A percentile compares a stretch with the other conserved stretches of the same genome.
These are phyloP conservation scores for Solanum appendiculatum DNA, from an alignment of 257 asterid genomes.

Conservation along the genomic window DNA sequence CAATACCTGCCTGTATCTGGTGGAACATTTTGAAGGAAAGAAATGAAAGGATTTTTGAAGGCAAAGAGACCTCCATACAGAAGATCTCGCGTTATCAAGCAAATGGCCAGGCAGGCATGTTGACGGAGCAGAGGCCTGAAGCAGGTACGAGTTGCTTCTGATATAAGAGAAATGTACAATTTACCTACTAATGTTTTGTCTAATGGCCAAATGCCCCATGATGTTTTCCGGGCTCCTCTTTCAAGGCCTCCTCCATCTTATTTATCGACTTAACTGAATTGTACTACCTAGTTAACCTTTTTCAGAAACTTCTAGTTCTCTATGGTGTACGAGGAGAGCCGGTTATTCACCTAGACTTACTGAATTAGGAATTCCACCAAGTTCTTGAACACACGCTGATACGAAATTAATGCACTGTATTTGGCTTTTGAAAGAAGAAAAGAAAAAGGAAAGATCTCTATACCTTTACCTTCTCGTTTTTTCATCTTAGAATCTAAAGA, in stretches of 20 bases:
- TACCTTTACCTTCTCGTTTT: background rate
- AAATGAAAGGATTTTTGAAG: background rate
- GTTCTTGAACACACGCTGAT: background rate
- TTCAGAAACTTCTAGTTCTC: background rate
- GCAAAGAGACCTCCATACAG: background rate
- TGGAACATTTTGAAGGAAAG: background rate
- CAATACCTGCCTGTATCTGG: background rate
- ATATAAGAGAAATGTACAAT: constrained; percentile 8
- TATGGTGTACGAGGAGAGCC: background rate
- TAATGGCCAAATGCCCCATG: constrained; percentile 44
- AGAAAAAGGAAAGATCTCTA: background rate
- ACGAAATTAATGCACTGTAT: background rate
- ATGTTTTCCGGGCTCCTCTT: constrained; percentile 51
- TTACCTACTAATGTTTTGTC: constrained; percentile 35
- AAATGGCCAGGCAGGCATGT: background rate
- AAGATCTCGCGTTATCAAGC: background rate
- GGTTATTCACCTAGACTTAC: background rate
- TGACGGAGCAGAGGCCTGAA: background rate
- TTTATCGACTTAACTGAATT: background rate
- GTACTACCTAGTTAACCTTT: background rate
- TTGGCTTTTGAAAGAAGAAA: background rate
- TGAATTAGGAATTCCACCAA: background rate
- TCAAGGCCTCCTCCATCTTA: background rate
- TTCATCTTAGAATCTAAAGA: background rate
- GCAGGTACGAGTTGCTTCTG: background rate